Conservation (phyloP, 2,329 filamentous ascomycete species). For the Annulohypoxylon truncatum region DNA sequence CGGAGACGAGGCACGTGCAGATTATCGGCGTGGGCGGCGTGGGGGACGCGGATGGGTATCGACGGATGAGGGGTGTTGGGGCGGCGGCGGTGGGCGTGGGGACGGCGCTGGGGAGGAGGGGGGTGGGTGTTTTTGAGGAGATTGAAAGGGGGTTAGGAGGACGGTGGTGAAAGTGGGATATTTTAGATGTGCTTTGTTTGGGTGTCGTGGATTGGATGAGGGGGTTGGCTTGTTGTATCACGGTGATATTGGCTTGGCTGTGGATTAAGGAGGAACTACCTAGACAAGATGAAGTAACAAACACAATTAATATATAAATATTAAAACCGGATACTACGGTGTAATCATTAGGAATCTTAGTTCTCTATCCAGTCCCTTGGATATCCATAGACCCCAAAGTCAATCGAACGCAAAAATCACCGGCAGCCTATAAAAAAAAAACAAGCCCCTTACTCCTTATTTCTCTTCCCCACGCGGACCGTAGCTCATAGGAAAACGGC, state of each 20-base stretch:
- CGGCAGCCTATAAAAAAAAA: background rate
- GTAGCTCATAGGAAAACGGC: slow-evolving; percentile 43
- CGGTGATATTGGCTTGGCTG: too few relatives aligned
- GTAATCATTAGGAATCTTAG: background rate
- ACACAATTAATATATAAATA: background rate
- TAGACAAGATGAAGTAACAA: background rate
- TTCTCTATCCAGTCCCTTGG: background rate
- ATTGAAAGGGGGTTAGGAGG: slow-evolving; percentile 56
- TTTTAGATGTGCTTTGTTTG: too few relatives aligned
- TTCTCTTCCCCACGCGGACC: too few relatives aligned
- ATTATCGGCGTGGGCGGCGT: slow-evolving; percentile 82
- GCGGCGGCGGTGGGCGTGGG: slow-evolving; percentile 75
- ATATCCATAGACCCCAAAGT: background rate
- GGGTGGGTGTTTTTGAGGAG: slow-evolving; percentile 70
- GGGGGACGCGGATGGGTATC: slow-evolving; percentile 69
- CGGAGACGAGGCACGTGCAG: slow-evolving; percentile 63
- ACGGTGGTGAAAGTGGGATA: slow-evolving; percentile 1
- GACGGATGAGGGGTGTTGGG: slow-evolving; percentile 74
- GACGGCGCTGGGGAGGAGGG: slow-evolving; percentile 74
- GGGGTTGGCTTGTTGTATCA: background rate
- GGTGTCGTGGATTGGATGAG: too few relatives aligned
- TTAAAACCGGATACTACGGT: background rate
- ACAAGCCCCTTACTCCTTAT: background rate
- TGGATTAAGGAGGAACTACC: background rate
- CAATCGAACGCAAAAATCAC: background rate